Base-by-base conservation (phyloP, 2,329 filamentous ascomycete genomes). In the Verticillium klebahnii region DNA sequence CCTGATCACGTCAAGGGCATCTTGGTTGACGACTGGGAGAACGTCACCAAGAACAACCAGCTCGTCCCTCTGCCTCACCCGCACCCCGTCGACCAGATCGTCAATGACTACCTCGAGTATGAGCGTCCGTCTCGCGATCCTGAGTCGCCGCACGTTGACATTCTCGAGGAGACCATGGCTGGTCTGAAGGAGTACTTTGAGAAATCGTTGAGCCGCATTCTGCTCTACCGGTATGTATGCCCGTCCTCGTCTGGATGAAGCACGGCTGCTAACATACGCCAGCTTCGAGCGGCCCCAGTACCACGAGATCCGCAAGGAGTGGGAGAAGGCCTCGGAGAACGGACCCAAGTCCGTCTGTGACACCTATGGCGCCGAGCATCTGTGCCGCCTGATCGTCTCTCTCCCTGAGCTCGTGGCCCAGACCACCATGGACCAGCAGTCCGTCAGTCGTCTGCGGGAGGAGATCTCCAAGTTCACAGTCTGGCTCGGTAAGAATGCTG, bases 11-110 rank as follows among this genome's bases (percentile, higher is more conserved):
- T 99, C 67, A 97, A 98, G 79, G 92, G 91, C 17, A 84, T 96
- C 65, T 86, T 99, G 3, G 95, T 99, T 25, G 95, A 99, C 73
- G 95, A 99, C 74, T 99, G 95, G 95, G 95, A 99, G 75, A 96
- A 97, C 69, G 88, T 99, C 64, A 99, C 95, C 61, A 98, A 97
- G 78, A 95, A 96, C 72, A 87, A 92, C 68, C 91, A 94, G 72
- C 87, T 98, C 4, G 92, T 97, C 36, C 89, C 91, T 1, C 81
- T 99, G 17, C 95, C 95, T 0, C 89, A 92, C 56, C 81, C 83
- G 32, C 85, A 89, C 59, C 87, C 94, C 1, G 92, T 95, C 63
- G 86, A 85, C 66, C 79, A 86, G 66, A 92, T 99, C 64, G 79
- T 99, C 17, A 84, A 92, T 57, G 90, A 94, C 66, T 99, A 97